These are phyloP conservation scores for Macrolepiota albuminosa DNA, from an alignment of 768 basidiomycete genomes.

Conservation along the genomic window DNA sequence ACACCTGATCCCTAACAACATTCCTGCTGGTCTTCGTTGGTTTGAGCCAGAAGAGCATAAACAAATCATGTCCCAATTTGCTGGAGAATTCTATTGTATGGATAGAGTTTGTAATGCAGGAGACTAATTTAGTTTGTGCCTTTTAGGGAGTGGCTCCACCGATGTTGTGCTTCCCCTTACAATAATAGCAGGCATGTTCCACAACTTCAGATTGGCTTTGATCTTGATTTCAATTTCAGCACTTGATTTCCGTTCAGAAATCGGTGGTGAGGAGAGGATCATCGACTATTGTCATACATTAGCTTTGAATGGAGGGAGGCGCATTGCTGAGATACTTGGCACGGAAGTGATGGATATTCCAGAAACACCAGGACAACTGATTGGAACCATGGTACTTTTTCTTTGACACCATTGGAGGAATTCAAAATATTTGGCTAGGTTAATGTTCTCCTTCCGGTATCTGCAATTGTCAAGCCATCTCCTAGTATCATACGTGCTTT, in stretches of 20 bases:
- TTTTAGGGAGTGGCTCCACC: slow-evolving; percentile 1
- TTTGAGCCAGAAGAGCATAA: slow-evolving; percentile 52
- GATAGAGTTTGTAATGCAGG: not conserved
- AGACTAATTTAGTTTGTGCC: too few relatives aligned
- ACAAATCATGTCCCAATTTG: slow-evolving; percentile 47
- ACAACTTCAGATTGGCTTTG: not conserved
- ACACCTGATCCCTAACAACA: not conserved
- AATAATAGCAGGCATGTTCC: not conserved
- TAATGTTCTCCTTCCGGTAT: slow-evolving; percentile 23
- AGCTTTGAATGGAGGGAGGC: slow-evolving; percentile 61
- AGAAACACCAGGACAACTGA: slow-evolving; percentile 42
- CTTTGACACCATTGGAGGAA: not conserved
- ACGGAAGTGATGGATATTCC: slow-evolving; percentile 54
- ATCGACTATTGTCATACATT: slow-evolving; percentile 64
- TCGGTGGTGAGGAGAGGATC: slow-evolving; percentile 76
- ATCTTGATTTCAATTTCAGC: slow-evolving; percentile 31
- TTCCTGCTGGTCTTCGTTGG: slow-evolving; percentile 40
- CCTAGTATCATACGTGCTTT: slow-evolving; percentile 20
- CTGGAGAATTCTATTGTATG: not conserved
- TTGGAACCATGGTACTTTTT: slow-evolving; percentile 60
- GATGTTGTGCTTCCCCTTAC: not conserved
- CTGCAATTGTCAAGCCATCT: slow-evolving; percentile 15
- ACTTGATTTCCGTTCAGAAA: slow-evolving; percentile 62
- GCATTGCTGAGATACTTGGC: slow-evolving; percentile 53
- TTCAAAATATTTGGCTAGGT: not conserved